A percentile compares a stretch with the other conserved stretches of the same genome.
Conservation (phyloP, 495 filamentous ascomycete species). For the Friedmanniomyces endolithicus region DNA sequence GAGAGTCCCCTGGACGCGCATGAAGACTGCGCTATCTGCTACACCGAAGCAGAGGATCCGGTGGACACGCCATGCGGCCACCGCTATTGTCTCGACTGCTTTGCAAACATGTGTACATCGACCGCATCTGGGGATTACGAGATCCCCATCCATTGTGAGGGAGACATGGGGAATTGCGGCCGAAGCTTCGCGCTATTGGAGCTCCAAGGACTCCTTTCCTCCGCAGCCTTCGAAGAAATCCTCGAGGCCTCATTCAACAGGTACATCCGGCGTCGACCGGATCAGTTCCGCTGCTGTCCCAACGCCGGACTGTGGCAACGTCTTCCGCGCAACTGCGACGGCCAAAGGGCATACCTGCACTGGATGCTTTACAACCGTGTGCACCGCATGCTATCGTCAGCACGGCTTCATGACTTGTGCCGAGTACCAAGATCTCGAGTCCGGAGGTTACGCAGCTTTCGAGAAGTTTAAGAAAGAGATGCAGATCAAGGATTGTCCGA, state of each 20-base stretch:
- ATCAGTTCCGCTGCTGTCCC: constrained; percentile 9
- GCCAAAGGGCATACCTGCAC: constrained; percentile 7
- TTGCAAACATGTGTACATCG: not conserved
- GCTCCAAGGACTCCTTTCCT: not conserved
- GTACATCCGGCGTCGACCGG: constrained; percentile 13
- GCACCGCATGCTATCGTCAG: constrained; percentile 13
- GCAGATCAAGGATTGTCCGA: constrained; percentile 17
- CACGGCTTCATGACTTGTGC: constrained; percentile 11
- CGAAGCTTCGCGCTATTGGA: not conserved
- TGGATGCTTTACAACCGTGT: constrained; percentile 14
- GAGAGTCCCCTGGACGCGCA: not conserved
- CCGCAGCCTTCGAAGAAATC: not conserved
- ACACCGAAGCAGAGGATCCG: constrained; percentile 30
- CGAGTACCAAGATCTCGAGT: constrained; percentile 11
- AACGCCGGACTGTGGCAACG: constrained; percentile 17
- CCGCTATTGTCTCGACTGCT: constrained; percentile 33
- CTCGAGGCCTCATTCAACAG: constrained; percentile 4
- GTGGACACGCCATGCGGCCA: constrained; percentile 33
- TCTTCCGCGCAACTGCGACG: constrained; percentile 6
- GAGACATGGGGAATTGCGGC: not conserved
- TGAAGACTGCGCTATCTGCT: constrained; percentile 33
- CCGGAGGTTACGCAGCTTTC: constrained; percentile 13
- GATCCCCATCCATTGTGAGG: not conserved
- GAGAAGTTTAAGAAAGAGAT: constrained; percentile 16
- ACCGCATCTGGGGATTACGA: not conserved